Evolutionary conservation across 768 basidiomycete species (phyloP).

Genomic region (Agaricus subrufescens): DNA sequence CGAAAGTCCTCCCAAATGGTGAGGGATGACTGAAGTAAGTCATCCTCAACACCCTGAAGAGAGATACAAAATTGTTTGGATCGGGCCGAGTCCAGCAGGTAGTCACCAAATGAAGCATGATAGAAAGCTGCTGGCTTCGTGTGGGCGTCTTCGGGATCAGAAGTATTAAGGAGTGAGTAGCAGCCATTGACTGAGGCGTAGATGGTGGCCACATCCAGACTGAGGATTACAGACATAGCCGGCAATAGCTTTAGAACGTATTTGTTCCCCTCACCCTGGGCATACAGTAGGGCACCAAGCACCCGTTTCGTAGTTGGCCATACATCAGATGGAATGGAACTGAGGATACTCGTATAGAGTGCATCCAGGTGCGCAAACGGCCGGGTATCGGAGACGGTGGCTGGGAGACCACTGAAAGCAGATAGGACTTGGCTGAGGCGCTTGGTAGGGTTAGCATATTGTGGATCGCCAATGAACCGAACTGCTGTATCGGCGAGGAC

Average conservation of each 20-base stretch:
- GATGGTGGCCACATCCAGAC: not conserved
- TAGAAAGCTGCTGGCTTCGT: not conserved
- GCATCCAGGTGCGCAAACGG: not conserved
- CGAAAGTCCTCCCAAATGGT: too few species aligned
- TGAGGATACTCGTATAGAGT: not conserved
- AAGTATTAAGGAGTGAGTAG: not conserved
- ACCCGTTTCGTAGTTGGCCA: not conserved
- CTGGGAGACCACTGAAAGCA: not conserved
- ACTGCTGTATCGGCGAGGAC: not conserved
- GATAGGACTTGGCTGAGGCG: not conserved
- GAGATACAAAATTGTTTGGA: slow-evolving; percentile 9
- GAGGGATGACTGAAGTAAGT: too few species aligned
- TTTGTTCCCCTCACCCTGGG: not conserved
- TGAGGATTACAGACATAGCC: not conserved
- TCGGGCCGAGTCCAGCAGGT: not conserved
- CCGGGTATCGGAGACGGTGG: not conserved
- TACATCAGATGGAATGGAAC: not conserved
- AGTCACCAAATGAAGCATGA: slow-evolving; percentile 34
- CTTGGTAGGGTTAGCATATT: not conserved
- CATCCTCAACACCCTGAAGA: too few species aligned
- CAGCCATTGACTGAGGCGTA: not conserved
- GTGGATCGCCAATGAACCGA: not conserved
- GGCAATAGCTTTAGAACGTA: not conserved
- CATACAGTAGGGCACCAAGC: not conserved
- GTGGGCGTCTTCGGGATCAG: not conserved